Base-by-base conservation (phyloP, 495 filamentous ascomycete species). In the Durotheca rogersii region DNA sequence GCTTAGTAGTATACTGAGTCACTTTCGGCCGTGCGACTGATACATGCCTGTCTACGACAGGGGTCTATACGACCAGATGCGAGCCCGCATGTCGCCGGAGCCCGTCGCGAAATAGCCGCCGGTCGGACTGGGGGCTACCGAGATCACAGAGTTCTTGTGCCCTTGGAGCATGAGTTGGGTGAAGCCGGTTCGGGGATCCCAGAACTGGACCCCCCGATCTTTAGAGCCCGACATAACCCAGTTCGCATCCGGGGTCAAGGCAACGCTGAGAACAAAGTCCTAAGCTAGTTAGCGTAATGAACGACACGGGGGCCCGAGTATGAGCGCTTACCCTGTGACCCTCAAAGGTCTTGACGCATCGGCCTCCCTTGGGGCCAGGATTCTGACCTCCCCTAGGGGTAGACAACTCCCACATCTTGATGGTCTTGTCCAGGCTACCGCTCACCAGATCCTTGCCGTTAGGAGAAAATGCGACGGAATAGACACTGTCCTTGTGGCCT, bases 211-310 rank as follows among this genome's bases (percentile, higher is more conserved):
- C 30, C 89, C 90, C 32, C 89, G 77, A 62, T 95, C 89, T 71
- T 95, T 93, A 25, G 88, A 92, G 17, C 89, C 90, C 53, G 88
- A 93, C 69, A 95, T 83, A 14, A 95, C 89, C 89, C 89, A 95
- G 51, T 83, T 80, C 43, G 85, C 85, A 64, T 95, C 89, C 32
- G 89, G 89, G 0, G 89, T 93, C 60, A 94, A 74, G 16, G 90
- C 90, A 23, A 95, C 89, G 53, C 85, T 89, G 25, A 95, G 83
- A 35, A 95, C 89, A 58, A 94, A 95, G 69, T 95, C 89, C 89
- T 94, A 65, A 4, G 38, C 42, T 12, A 36, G 40, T 71, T 59
- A 67, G 65, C 50, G 51, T 34, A 33, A 42, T 30, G 45, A 49
- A 27, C 25, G 33, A 53, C 35, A 40, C 15, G 25, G 33, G 29